Conservation (phyloP, 106 monocot species). For the Phalaenopsis aphrodite region DNA sequence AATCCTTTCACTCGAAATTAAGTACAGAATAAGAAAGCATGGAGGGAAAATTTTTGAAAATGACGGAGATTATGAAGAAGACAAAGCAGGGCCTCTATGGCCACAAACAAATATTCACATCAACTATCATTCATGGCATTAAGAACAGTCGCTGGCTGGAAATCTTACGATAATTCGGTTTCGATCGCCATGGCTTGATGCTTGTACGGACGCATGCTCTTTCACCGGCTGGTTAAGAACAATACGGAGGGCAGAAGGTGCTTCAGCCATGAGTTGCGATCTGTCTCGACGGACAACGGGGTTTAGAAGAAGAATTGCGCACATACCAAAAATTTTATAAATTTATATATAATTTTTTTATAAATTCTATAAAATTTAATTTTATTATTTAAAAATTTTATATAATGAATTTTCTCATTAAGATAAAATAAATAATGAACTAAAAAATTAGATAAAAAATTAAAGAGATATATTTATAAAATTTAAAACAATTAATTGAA, state of each 20-base stretch:
- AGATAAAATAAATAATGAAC: no score
- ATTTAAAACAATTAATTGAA: no score
- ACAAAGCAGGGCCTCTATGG: neutral
- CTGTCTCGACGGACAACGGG: no score
- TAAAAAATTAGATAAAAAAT: no score
- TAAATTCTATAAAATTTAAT: no score
- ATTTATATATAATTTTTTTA: no score
- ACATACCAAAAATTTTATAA: no score
- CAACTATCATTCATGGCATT: neutral
- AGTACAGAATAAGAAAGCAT: neutral
- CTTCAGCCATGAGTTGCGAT: conserved; percentile 32
- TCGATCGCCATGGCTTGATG: conserved; percentile 79
- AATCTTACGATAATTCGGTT: conserved; percentile 57
- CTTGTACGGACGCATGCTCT: conserved; percentile 36
- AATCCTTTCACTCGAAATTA: no score
- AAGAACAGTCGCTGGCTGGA: neutral
- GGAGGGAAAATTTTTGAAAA: neutral
- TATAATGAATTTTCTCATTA: no score
- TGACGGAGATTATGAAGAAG: neutral
- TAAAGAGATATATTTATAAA: no score
- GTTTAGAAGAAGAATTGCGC: no score
- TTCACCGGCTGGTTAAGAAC: conserved; percentile 61
- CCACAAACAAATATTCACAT: neutral
- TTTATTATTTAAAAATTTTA: no score
- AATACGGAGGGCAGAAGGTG: conserved; percentile 56